phyloP scores from a whole-genome alignment of 75 land plant genomes.

The Pinus taeda region DNA sequence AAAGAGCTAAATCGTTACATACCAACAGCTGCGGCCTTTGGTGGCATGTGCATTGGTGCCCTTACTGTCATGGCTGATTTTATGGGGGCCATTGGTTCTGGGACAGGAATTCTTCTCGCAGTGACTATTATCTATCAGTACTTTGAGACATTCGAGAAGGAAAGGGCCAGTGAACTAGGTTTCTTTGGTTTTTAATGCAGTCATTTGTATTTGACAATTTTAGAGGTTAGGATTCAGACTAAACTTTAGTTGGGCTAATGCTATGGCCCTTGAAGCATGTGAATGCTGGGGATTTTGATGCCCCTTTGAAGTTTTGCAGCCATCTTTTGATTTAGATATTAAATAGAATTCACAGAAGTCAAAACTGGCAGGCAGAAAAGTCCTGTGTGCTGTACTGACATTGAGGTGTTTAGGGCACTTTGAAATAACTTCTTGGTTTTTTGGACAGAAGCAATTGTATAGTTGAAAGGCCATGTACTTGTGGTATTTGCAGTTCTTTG shows the following conservation, averaged over 20 bases:
- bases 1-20: constrained; percentile 82
- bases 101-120: constrained; percentile 75
- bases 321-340: neutral
- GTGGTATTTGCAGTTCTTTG: too few relatives aligned
- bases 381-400: constrained; percentile 9
- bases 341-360: neutral
- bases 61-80: constrained; percentile 77
- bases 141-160: constrained; percentile 80
- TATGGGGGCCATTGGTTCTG: constrained; percentile 89
- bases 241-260: neutral
- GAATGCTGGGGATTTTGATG: constrained; percentile 3
- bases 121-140: constrained; percentile 86
- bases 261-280: neutral
- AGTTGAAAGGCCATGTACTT: too few relatives aligned
- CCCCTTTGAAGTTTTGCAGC: constrained; percentile 12
- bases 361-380: neutral
- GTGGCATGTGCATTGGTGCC: constrained; percentile 86
- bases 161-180: constrained; percentile 58
- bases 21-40: constrained; percentile 84
- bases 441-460: too few relatives aligned
- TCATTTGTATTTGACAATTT: neutral
- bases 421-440: too few relatives aligned
- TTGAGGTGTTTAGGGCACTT: neutral
- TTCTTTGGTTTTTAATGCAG: constrained; percentile 44
- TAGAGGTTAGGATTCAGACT: neutral